Evolutionary conservation across 129 eudicot species (phyloP).

Genomic region (Scalesia atractyloides): DNA sequence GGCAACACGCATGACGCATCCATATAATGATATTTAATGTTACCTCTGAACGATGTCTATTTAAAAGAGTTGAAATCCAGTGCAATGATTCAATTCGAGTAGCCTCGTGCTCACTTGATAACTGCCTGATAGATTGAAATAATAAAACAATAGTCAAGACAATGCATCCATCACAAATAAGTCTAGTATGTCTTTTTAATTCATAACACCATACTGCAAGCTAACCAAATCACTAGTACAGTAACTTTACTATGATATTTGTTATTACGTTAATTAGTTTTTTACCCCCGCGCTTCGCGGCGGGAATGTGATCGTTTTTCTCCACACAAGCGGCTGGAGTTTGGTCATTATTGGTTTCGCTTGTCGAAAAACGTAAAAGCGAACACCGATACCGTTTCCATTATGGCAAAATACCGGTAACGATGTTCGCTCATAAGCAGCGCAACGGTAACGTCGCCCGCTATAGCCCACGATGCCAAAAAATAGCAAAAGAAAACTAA

Average conservation of each 20-base stretch:
- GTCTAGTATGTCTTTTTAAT: slow-evolving; percentile 2
- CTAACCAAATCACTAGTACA: not conserved
- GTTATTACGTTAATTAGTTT: not conserved
- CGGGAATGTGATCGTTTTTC: too few species aligned
- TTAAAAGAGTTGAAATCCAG: slow-evolving; percentile 89
- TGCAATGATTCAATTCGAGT: slow-evolving; percentile 94
- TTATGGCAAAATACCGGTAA: too few species aligned
- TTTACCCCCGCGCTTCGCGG: too few species aligned
- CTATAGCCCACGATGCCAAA: too few species aligned
- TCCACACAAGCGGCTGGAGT: too few species aligned
- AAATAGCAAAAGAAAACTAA: too few species aligned
- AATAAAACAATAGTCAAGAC: slow-evolving; percentile 21
- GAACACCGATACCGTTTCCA: too few species aligned
- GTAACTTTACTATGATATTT: not conserved
- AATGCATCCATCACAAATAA: slow-evolving; percentile 18
- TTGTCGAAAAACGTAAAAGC: too few species aligned
- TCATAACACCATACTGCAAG: slow-evolving; percentile 5
- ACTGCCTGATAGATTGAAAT: slow-evolving; percentile 57
- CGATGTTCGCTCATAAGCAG: too few species aligned
- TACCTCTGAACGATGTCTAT: slow-evolving; percentile 86
- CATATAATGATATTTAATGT: slow-evolving; percentile 5
- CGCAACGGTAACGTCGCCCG: too few species aligned
- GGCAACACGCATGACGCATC: not conserved
- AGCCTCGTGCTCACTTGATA: slow-evolving; percentile 93
- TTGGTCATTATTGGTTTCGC: too few species aligned